Evolutionary conservation across 108 stramenopile species (phyloP).

Genomic region (Thalassiosira profunda): DNA sequence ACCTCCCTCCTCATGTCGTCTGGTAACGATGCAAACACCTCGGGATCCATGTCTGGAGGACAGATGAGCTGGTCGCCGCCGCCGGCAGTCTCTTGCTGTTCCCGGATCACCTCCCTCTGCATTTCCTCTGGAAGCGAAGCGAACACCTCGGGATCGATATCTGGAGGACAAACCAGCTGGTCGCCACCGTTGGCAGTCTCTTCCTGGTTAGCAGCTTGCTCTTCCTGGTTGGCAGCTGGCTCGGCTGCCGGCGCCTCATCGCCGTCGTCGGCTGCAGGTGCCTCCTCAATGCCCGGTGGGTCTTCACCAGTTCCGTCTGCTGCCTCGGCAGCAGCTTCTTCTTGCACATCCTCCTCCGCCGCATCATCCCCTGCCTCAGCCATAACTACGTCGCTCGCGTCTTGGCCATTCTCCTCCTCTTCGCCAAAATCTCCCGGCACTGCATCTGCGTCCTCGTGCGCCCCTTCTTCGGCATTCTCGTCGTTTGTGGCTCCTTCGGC

Average conservation of each 20-base stretch:
- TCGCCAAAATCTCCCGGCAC: neutral
- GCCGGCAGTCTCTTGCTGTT: conserved; percentile 63
- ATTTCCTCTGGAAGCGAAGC: conserved; percentile 89
- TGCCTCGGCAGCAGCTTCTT: neutral
- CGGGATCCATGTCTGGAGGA: conserved; percentile 90
- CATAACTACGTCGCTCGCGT: neutral
- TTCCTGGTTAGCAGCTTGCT: neutral
- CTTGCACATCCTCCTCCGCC: no score
- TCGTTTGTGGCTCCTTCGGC: no score
- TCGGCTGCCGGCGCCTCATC: conserved; percentile 42
- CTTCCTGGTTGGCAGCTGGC: conserved; percentile 7
- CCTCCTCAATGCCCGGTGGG: neutral
- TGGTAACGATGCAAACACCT: conserved; percentile 94
- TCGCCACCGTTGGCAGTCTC: neutral
- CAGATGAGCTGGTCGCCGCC: conserved; percentile 73
- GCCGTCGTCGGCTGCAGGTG: neutral
- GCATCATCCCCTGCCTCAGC: neutral
- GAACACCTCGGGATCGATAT: conserved; percentile 93
- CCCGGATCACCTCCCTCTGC: conserved; percentile 91
- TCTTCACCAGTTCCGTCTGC: neutral
- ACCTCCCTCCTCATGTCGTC: conserved; percentile 95
- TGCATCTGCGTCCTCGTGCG: neutral
- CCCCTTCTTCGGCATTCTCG: no score
- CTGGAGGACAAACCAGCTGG: conserved; percentile 83
- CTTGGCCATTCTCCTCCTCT: neutral